These are phyloP conservation scores for Didymella sp. DNA, from an alignment of 2,329 filamentous ascomycete genomes.

Conservation along the genomic window DNA sequence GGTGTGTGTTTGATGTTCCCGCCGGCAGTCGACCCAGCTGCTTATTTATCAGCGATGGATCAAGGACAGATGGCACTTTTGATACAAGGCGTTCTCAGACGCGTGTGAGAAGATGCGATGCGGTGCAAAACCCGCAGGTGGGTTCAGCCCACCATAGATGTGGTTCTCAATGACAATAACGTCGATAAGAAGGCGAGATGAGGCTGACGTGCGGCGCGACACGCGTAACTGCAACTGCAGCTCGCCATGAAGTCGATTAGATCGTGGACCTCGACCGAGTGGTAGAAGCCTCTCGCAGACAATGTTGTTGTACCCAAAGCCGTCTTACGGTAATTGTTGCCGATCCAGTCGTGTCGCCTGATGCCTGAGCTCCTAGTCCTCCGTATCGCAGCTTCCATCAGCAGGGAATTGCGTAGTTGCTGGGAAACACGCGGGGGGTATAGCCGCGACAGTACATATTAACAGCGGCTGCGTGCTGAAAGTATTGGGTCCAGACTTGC, in stretches of 20 bases:
- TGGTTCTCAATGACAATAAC: not conserved
- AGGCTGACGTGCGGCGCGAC: not conserved
- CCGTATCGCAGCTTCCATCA: not conserved
- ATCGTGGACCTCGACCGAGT: not conserved
- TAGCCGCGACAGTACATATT: conserved; percentile 8
- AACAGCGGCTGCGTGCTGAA: not conserved
- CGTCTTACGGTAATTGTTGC: conserved; percentile 2
- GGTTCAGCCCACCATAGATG: too few relatives aligned
- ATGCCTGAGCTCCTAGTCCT: not conserved
- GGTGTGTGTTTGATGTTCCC: conserved; percentile 22
- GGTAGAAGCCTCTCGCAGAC: not conserved
- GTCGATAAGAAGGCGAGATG: not conserved
- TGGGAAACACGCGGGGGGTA: not conserved
- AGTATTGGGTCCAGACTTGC: conserved; percentile 3
- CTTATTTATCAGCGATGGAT: not conserved
- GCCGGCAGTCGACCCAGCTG: conserved; percentile 3
- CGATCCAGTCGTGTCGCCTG: not conserved
- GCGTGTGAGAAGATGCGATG: not conserved
- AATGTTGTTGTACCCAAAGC: not conserved
- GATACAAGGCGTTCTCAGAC: not conserved
- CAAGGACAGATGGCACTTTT: not conserved
- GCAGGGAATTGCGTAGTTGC: not conserved
- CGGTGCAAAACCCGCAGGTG: not conserved
- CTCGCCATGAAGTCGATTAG: conserved; percentile 1
- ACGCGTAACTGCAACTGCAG: not conserved